Base-by-base conservation (phyloP, 2,329 filamentous ascomycete genomes). In the Aspergillus phoenicis region DNA sequence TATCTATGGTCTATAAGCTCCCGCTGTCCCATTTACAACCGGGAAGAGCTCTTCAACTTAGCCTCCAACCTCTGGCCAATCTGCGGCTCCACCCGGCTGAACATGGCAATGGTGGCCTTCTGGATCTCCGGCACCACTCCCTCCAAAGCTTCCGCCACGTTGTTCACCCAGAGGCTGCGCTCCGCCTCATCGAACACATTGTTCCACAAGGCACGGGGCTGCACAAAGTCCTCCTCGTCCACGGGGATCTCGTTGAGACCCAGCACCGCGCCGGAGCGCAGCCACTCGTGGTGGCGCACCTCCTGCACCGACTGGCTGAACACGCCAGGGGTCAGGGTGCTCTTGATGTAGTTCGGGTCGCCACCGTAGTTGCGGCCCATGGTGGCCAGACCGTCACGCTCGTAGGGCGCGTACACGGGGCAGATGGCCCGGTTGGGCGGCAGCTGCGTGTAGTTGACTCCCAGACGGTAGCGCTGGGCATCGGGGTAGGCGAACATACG, bases 401-500 rank as follows among this genome's bases (percentile, higher is more conserved):
- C 68, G 72, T 83, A 85, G 60, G 89, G 89, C 67, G 77, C 80
- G 52, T 84, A 79, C 4, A 80, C 70, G 5, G 69, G 71, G 38
- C 58, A 63, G 15, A 69, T 62, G 15, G 73, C 60, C 62, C 78
- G 75, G 64, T 80, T 80, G 11, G 75, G 67, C 11, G 77, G 78
- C 4, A 79, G 69, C 57, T 75, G 70, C 57, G 79, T 76, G 64
- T 79, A 79, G 62, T 80, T 80, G 10, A 74, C 73, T 2, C 78
- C 77, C 4, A 80, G 67, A 13, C 77, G 71, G 62, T 80, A 77
- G n/a, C 77, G 74, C 30, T 73, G 72, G 1, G 75, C 84, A 59
- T 88, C 86, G 0, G 84, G 82, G 70, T 88, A 89, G 1, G 83
- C 82, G 72, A 88, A 88, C 53, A 87, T 75, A 13, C 86, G 81